Percentiles rank a stretch among this genome's conserved stretches.
These are phyloP conservation scores for Neofusicoccum ribis DNA, from an alignment of 2,329 filamentous ascomycete species.

Conservation along the genomic window DNA sequence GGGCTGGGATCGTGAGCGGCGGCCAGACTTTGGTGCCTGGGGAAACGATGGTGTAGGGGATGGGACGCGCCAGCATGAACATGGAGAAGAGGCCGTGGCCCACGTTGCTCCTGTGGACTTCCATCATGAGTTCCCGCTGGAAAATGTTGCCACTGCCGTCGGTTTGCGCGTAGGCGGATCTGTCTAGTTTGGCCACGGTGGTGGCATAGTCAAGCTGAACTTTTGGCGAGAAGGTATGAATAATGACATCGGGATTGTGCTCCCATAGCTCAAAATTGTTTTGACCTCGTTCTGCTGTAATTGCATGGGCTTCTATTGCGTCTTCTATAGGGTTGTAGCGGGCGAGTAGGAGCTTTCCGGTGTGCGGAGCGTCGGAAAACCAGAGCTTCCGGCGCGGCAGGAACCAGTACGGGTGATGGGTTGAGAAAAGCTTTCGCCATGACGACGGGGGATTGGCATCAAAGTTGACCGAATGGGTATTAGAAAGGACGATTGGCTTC, in stretches of 20 bases:
- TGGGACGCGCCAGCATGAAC: slow-evolving; percentile 63
- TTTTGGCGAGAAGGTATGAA: slow-evolving; percentile 70
- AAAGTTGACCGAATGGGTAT: slow-evolving; percentile 54
- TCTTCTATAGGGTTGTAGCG: slow-evolving; percentile 72
- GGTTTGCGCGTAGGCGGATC: slow-evolving; percentile 28
- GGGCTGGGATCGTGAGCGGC: slow-evolving; percentile 66
- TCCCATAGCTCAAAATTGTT: slow-evolving; percentile 64
- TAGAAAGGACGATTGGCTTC: slow-evolving; percentile 67
- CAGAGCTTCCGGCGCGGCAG: slow-evolving; percentile 77
- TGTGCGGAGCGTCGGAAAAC: slow-evolving; percentile 75
- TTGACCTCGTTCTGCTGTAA: slow-evolving; percentile 55
- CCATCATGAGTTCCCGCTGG: slow-evolving; percentile 54
- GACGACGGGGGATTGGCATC: slow-evolving; percentile 59
- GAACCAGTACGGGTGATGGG: slow-evolving; percentile 83
- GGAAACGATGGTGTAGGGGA: slow-evolving; percentile 44
- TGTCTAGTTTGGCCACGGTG: slow-evolving; percentile 57
- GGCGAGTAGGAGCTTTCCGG: slow-evolving; percentile 73
- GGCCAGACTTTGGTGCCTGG: slow-evolving; percentile 65
- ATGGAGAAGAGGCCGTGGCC: slow-evolving; percentile 58
- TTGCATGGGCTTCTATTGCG: slow-evolving; percentile 76
- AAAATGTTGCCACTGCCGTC: slow-evolving; percentile 41
- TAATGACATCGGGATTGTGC: slow-evolving; percentile 63
- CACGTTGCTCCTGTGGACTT: slow-evolving; percentile 30
- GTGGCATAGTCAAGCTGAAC: slow-evolving; percentile 73
- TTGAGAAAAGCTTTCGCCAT: slow-evolving; percentile 70